phyloP scores from a whole-genome alignment of 306 rosid species.

The Boehmeria nivea region DNA sequence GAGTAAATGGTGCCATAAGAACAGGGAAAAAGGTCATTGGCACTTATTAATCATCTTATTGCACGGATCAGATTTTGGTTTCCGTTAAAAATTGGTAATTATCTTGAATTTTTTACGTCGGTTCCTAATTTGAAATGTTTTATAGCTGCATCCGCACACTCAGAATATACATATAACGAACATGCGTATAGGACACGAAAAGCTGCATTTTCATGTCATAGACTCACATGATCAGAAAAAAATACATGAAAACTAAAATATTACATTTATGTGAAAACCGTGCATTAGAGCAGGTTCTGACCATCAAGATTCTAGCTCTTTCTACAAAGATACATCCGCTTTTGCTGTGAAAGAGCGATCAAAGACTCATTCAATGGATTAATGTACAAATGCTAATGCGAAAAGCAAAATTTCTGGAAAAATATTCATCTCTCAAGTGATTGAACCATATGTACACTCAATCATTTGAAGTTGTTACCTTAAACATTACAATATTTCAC shows the following conservation, averaged over 20 bases:
- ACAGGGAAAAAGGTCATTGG: not conserved
- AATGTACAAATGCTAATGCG: constrained; percentile 4
- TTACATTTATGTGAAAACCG: not conserved
- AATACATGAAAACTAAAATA: not conserved
- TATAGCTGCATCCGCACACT: no score
- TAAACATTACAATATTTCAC: constrained; percentile 4
- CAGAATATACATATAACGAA: no score
- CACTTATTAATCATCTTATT: not conserved
- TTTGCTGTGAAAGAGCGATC: not conserved
- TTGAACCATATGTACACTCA: constrained; percentile 13
- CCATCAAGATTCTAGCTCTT: not conserved
- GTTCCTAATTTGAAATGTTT: no score
- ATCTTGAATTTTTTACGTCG: no score
- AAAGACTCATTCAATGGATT: not conserved
- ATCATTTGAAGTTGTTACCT: not conserved
- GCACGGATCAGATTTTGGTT: not conserved
- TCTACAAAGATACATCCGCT: no score
- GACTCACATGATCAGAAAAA: no score
- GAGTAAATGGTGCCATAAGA: no score
- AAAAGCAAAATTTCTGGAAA: not conserved
- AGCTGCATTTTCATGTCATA: no score
- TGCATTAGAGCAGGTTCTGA: not conserved
- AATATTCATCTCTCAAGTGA: not conserved
- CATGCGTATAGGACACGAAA: no score
- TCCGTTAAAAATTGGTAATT: no score